Percentiles rank a stretch among this genome's conserved stretches.
phyloP scores from a whole-genome alignment of 345 rosid genomes.

The Citrus australasica region DNA sequence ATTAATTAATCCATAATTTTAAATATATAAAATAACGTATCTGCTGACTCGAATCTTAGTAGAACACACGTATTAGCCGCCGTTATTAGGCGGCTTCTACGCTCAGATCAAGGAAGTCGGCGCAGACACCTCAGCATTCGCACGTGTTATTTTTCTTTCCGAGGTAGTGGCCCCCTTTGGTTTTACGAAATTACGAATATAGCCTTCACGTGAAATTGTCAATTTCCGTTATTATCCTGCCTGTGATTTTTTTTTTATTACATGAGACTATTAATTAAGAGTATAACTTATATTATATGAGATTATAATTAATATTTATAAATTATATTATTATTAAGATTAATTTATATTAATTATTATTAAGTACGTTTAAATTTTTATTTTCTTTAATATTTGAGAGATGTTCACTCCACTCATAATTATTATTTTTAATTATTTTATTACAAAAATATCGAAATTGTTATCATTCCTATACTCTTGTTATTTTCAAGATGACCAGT shows the following conservation, averaged over 20 bases:
- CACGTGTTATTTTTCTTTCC: slow-evolving; percentile 7
- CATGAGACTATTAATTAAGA: no score
- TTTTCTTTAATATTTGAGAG: no score
- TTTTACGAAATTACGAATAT: background rate
- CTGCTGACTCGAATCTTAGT: slow-evolving; percentile 21
- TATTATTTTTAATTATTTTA: background rate
- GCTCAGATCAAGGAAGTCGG: slow-evolving; percentile 15
- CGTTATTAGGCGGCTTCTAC: slow-evolving; percentile 5
- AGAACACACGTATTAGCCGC: slow-evolving; percentile 20
- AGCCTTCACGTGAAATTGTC: background rate
- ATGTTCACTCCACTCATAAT: no score
- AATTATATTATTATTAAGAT: no score
- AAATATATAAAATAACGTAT: background rate
- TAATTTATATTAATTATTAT: no score
- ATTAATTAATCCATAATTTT: background rate
- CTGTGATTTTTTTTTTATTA: background rate
- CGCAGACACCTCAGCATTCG: slow-evolving; percentile 6
- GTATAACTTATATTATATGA: no score
- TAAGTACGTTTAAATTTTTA: no score
- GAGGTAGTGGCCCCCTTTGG: no score
- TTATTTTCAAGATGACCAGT: no score
- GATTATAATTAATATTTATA: no score
- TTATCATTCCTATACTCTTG: no score
- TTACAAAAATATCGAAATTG: background rate
- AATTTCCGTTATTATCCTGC: background rate